Percentiles rank a stretch among this genome's conserved stretches.
phyloP scores from a whole-genome alignment of 352 stramenopile species.

The Globisporangium irregulare region DNA sequence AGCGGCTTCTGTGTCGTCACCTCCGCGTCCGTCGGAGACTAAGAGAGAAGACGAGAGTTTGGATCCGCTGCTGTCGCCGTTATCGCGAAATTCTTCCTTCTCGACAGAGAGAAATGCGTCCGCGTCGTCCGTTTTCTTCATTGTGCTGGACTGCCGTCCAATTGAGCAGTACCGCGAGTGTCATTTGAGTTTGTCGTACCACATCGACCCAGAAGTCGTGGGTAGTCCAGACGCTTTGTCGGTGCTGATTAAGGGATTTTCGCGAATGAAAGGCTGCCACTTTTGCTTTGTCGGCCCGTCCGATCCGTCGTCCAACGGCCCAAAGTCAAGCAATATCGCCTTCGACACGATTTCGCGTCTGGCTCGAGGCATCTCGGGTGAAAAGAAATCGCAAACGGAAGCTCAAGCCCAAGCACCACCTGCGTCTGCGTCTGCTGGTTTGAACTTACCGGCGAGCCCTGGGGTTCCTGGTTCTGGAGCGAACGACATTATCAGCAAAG shows the following conservation, averaged over 20 bases:
- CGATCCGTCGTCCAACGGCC: constrained; percentile 19
- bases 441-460: constrained; percentile 11
- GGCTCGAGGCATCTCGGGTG: constrained; percentile 54
- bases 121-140: constrained; percentile 58
- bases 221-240: constrained; percentile 65
- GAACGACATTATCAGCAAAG: constrained; percentile 35
- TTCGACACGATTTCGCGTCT: constrained; percentile 58
- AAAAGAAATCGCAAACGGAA: constrained; percentile 26
- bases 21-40: not conserved
- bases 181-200: constrained; percentile 82
- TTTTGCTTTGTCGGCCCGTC: constrained; percentile 86
- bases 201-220: constrained; percentile 82
- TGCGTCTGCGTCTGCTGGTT: constrained; percentile 12
- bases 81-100: constrained; percentile 28
- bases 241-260: constrained; percentile 77
- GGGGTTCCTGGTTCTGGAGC: constrained; percentile 26
- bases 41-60: constrained; percentile 15
- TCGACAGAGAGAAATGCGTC: constrained; percentile 35
- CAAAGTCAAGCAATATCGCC: constrained; percentile 31
- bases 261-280: constrained; percentile 85
- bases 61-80: constrained; percentile 35
- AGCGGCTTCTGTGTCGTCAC: not conserved
- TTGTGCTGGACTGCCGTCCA: constrained; percentile 80
- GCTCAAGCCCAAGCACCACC: not conserved
- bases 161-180: constrained; percentile 73